A percentile compares a stretch with the other conserved stretches of the same genome.
Conservation (phyloP, 305 asterid genomes). For the Solanum hybrid region DNA sequence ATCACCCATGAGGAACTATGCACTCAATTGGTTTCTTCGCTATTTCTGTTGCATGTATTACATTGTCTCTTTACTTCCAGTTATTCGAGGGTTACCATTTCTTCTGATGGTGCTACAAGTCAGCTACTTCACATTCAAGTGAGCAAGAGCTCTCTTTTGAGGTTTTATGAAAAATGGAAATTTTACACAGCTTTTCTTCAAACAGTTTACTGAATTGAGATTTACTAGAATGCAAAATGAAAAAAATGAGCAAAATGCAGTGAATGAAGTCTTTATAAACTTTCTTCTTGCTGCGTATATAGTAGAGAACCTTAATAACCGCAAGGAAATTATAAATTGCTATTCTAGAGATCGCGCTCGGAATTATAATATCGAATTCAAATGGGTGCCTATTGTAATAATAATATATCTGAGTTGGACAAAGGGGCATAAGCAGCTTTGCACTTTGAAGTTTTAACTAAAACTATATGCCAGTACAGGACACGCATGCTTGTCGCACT, state of each 20-base stretch:
- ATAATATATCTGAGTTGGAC: background rate
- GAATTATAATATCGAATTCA: background rate
- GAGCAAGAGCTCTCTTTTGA: background rate
- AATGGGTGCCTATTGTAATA: background rate
- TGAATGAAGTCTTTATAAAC: background rate
- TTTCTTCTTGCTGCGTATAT: background rate
- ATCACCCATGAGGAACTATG: background rate
- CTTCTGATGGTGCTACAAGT: background rate
- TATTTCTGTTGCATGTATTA: background rate
- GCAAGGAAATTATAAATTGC: background rate
- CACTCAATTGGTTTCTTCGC: background rate
- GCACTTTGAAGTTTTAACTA: background rate
- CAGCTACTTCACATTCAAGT: constrained; percentile 1
- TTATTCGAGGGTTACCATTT: background rate
- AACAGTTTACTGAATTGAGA: background rate
- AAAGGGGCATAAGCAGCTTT: background rate
- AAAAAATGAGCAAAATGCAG: background rate
- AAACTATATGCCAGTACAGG: background rate
- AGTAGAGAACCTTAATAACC: background rate
- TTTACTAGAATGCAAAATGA: background rate
- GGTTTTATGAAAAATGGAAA: background rate
- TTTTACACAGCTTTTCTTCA: background rate
- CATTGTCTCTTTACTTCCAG: background rate
- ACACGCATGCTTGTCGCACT: background rate
- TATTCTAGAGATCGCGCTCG: background rate